These are phyloP conservation scores for Leavenworthia alabamica DNA, from an alignment of 345 rosid genomes.

Conservation along the genomic window DNA sequence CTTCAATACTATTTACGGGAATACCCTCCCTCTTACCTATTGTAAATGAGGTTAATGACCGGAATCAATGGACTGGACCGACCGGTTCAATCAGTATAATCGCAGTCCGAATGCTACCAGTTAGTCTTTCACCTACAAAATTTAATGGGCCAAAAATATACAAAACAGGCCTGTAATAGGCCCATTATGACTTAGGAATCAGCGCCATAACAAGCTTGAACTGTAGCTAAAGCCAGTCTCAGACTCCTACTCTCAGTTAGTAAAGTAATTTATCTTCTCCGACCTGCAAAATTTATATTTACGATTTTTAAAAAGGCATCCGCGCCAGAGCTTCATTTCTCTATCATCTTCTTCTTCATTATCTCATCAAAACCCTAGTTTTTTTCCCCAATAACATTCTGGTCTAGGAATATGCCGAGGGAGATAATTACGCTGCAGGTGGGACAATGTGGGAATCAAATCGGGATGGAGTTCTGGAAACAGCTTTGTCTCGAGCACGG, in stretches of 20 bases:
- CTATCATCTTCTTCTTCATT: neutral
- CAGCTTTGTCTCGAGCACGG: slow-evolving; percentile 99
- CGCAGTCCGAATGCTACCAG: neutral
- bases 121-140: neutral
- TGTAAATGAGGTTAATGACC: neutral
- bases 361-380: slow-evolving; percentile 36
- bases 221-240: neutral
- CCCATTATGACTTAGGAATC: neutral
- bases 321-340: slow-evolving; percentile 32
- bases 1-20: slow-evolving; percentile 4
- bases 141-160: neutral
- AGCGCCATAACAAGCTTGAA: neutral
- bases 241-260: too few species aligned
- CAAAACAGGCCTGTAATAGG: neutral
- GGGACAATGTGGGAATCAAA: slow-evolving; percentile 99
- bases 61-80: neutral
- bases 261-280: neutral
- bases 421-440: slow-evolving; percentile 95
- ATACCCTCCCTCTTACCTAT: slow-evolving; percentile 3
- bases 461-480: slow-evolving; percentile 99
- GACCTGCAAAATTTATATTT: too few species aligned
- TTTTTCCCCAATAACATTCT: neutral
- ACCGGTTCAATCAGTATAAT: neutral
- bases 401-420: slow-evolving; percentile 52
- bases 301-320: slow-evolving; percentile 24